A percentile compares a stretch with the other conserved stretches of the same genome.
Evolutionary conservation across 2,329 filamentous ascomycete species (phyloP).

Genomic region (Beauveria caledonica): DNA sequence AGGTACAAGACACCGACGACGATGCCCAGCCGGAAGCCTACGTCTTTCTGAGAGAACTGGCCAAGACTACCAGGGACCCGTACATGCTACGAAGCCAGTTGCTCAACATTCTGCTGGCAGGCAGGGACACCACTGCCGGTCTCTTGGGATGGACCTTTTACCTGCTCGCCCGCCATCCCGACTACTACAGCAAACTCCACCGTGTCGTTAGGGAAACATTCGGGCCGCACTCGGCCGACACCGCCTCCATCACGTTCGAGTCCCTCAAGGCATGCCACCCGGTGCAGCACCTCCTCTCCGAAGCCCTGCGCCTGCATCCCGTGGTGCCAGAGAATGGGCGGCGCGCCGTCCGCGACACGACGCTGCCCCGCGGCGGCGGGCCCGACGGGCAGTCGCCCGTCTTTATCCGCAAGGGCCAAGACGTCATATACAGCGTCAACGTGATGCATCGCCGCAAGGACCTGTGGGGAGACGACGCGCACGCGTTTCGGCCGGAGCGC

Average conservation of each 20-base stretch:
- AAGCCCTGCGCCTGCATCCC: slow-evolving; percentile 25
- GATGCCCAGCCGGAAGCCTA: slow-evolving; percentile 5
- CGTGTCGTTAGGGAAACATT: not conserved
- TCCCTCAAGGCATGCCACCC: not conserved
- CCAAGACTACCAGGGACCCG: slow-evolving; percentile 11
- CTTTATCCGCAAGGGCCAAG: slow-evolving; percentile 21
- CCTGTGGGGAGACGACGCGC: slow-evolving; percentile 27
- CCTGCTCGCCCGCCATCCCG: slow-evolving; percentile 12
- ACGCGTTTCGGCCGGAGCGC: slow-evolving; percentile 27
- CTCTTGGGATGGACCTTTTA: slow-evolving; percentile 17
- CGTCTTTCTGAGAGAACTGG: slow-evolving; percentile 15
- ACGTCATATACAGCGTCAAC: slow-evolving; percentile 19
- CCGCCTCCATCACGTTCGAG: not conserved
- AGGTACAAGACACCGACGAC: not conserved
- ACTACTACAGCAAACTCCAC: not conserved
- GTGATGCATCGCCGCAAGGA: slow-evolving; percentile 25
- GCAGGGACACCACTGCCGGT: slow-evolving; percentile 19
- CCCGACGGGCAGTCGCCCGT: slow-evolving; percentile 23
- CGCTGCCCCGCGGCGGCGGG: slow-evolving; percentile 29
- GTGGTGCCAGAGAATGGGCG: slow-evolving; percentile 27
- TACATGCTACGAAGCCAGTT: slow-evolving; percentile 12
- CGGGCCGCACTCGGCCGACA: not conserved
- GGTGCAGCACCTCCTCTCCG: slow-evolving; percentile 16
- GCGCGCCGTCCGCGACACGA: slow-evolving; percentile 22
- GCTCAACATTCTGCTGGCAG: slow-evolving; percentile 16